phyloP scores from a whole-genome alignment of 2,329 filamentous ascomycete species.

The Trichoderma guizhouense region DNA sequence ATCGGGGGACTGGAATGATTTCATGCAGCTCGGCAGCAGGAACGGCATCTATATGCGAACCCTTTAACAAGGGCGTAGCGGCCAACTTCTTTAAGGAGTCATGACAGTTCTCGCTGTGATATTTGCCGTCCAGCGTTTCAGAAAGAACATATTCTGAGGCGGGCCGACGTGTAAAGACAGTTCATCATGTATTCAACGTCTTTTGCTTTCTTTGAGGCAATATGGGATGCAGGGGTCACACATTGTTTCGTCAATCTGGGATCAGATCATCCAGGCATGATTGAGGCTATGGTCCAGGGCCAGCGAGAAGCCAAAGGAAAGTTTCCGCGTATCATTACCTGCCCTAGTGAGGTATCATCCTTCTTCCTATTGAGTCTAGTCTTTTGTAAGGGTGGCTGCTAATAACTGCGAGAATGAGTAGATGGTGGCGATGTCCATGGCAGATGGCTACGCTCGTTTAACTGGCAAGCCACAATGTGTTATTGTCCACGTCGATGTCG shows the following conservation, averaged over 20 bases:
- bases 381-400: background rate
- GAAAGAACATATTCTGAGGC: background rate
- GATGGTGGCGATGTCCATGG: slow-evolving; percentile 3
- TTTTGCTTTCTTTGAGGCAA: background rate
- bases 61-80: background rate
- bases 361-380: background rate
- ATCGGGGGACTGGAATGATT: background rate
- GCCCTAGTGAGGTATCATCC: background rate
- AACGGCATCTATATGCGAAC: background rate
- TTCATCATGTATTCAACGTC: background rate
- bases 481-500: background rate
- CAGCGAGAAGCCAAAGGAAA: background rate
- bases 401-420: background rate
- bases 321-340: background rate
- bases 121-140: background rate
- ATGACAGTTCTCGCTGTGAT: background rate
- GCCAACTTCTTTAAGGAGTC: background rate
- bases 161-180: background rate
- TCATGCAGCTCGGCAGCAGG: background rate
- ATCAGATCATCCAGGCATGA: background rate
- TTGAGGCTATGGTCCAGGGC: background rate
- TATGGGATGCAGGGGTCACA: background rate
- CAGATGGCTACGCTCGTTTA: background rate
- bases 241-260: slow-evolving; percentile 2
- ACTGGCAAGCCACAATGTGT: slow-evolving; percentile 2